Percentiles rank a stretch among this genome's conserved stretches.
Evolutionary conservation across 139 green algal genomes (phyloP).

Genomic region (Closterium sp.): DNA sequence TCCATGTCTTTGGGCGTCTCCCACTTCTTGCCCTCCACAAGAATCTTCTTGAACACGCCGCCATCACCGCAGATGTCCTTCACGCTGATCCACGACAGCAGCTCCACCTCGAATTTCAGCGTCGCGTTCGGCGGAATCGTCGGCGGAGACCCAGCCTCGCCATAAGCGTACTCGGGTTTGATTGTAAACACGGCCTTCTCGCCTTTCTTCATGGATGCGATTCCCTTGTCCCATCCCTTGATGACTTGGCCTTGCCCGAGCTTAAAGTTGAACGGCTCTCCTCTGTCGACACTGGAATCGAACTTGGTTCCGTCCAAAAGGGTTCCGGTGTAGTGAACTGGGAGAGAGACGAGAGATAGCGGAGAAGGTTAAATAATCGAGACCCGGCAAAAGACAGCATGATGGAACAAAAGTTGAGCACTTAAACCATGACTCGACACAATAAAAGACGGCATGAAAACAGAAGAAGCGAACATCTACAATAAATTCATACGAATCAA

Average conservation of each 20-base stretch:
- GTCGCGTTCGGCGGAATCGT: constrained; percentile 88
- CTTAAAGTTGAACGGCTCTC: constrained; percentile 81
- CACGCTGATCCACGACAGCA: constrained; percentile 58
- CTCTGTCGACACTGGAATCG: constrained; percentile 82
- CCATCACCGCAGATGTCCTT: constrained; percentile 68
- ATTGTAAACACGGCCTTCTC: constrained; percentile 72
- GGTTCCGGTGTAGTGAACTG: constrained; percentile 94
- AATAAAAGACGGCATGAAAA: too few relatives aligned
- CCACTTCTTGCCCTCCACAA: constrained; percentile 50
- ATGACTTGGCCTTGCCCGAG: constrained; percentile 76
- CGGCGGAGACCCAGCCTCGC: constrained; percentile 73
- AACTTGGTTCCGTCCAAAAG: constrained; percentile 91
- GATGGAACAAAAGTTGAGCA: too few relatives aligned
- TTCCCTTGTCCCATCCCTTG: constrained; percentile 92
- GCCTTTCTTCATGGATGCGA: constrained; percentile 89
- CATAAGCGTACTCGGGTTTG: constrained; percentile 89
- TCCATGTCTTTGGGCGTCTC: constrained; percentile 53
- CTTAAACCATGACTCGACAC: too few relatives aligned
- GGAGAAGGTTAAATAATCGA: neutral
- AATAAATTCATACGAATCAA: too few relatives aligned
- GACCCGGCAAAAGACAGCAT: too few relatives aligned
- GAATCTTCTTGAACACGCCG: constrained; percentile 66
- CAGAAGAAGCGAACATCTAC: too few relatives aligned
- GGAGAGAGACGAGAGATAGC: neutral
- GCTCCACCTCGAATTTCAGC: constrained; percentile 90